A percentile compares a stretch with the other conserved stretches of the same genome.
phyloP scores from a whole-genome alignment of 2,329 filamentous ascomycete genomes.

The Orbilia brochopaga region DNA sequence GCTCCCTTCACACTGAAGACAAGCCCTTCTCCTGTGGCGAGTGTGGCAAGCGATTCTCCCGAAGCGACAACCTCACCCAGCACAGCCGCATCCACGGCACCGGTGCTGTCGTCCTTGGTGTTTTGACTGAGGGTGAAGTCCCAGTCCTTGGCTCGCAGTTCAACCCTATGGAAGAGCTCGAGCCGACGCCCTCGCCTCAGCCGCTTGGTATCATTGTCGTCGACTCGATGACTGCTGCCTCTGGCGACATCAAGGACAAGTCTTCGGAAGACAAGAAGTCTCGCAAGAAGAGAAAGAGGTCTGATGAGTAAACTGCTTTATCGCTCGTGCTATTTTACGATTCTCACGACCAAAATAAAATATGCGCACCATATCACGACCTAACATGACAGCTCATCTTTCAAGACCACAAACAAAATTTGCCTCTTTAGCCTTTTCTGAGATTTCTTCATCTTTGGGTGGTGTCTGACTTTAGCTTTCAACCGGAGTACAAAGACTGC shows the following conservation, averaged over 20 bases:
- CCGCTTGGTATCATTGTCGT: slow-evolving; percentile 79
- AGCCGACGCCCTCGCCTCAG: slow-evolving; percentile 63
- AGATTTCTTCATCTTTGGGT: slow-evolving; percentile 52
- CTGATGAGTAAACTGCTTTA: slow-evolving; percentile 57
- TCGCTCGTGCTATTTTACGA: slow-evolving; percentile 40
- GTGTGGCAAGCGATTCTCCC: slow-evolving; percentile 98
- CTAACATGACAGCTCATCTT: slow-evolving; percentile 47
- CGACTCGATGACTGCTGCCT: slow-evolving; percentile 76
- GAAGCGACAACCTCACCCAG: slow-evolving; percentile 95
- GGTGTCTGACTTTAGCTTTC: slow-evolving; percentile 55
- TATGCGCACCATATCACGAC: slow-evolving; percentile 49
- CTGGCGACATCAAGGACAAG: slow-evolving; percentile 62
- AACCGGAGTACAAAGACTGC: slow-evolving; percentile 49
- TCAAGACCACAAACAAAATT: slow-evolving; percentile 31
- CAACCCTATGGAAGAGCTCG: slow-evolving; percentile 58
- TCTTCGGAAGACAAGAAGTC: slow-evolving; percentile 57
- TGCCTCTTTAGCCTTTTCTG: slow-evolving; percentile 52
- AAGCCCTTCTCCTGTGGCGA: slow-evolving; percentile 98
- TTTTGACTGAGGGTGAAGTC: slow-evolving; percentile 77
- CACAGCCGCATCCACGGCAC: slow-evolving; percentile 92
- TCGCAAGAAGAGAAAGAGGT: slow-evolving; percentile 60
- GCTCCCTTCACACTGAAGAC: slow-evolving; percentile 96
- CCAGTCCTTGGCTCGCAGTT: slow-evolving; percentile 53
- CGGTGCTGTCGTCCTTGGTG: slow-evolving; percentile 82
- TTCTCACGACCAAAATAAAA: slow-evolving; percentile 43